Base-by-base conservation (phyloP, 192 early-diverging fungal species). In the Backusella morwellensis region DNA sequence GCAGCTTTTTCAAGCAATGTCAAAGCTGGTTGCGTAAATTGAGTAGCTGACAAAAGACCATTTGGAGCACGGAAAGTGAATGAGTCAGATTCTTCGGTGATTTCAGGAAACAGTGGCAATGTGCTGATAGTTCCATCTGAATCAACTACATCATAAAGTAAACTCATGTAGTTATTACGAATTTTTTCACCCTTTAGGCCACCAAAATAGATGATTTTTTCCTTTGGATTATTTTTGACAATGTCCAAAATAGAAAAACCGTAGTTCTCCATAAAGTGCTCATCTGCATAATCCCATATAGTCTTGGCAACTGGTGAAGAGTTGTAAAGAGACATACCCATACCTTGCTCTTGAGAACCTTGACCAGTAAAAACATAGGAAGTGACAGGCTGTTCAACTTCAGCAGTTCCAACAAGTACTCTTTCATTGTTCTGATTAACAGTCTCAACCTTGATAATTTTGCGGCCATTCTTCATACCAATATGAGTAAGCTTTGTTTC, bases 321-420 rank as follows among this genome's bases (percentile, higher is more conserved):
- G 29, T 82, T 88, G 79, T 97, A 98, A 19, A 98, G 90, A 68
- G 93, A 93, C 95, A 97, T 98, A 70, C 95, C 96, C 97, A 98
- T 98, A 68, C 95, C 95, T 42, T 90, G 86, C 82, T 97, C 95
- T 84, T 98, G 97, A 74, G 97, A 96, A 83, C 97, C 97, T 82
- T 98, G 97, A 41, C 97, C 97, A 63, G 97, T 98, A 82, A 98
- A 98, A n/a, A 96, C 94, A 80, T 95, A 98, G 68, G 92, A 90
- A 35, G 95, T 96, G 70, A 90, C 87, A 38, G 95, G 92, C 86
- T 98, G 97, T 77, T 97, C 94, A 66, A 98, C 95, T 86, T 98
- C 93, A 72, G 97, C 97, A 70, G 91, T 92, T 70, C 97, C 96
- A 70, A 88, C 90, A 47, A 98, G 87, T 38, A 98, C 93, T 80